Percentiles rank a stretch among this genome's conserved stretches.
phyloP scores from a whole-genome alignment of 257 asterid genomes.

The Petrea volubilis region DNA sequence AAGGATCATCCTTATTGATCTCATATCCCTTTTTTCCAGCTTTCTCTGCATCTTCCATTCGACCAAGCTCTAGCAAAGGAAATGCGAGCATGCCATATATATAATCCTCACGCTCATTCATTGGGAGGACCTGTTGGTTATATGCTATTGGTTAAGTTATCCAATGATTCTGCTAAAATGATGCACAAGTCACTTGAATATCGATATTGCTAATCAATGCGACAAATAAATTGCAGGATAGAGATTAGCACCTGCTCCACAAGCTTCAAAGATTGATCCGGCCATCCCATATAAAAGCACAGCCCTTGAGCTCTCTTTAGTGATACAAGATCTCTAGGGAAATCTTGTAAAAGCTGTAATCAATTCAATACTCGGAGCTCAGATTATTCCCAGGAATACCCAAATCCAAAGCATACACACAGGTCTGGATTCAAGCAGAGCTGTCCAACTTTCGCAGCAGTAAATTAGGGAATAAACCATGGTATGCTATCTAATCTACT shows the following conservation, averaged over 20 bases:
- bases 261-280: slow-evolving; percentile 71
- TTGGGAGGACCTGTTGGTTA: slow-evolving; percentile 63
- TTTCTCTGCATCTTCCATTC: slow-evolving; percentile 67
- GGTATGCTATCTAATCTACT: neutral
- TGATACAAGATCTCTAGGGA: slow-evolving; percentile 80
- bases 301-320: slow-evolving; percentile 84
- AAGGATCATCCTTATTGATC: slow-evolving; percentile 73
- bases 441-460: neutral
- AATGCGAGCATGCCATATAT: slow-evolving; percentile 94
- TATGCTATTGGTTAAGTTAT: slow-evolving; percentile 3
- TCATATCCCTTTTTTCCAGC: slow-evolving; percentile 78
- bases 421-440: neutral
- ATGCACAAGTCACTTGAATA: neutral
- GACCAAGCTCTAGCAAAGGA: slow-evolving; percentile 84
- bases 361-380: slow-evolving; percentile 18
- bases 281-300: slow-evolving; percentile 87
- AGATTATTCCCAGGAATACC: slow-evolving; percentile 14
- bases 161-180: neutral
- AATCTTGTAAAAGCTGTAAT: slow-evolving; percentile 67
- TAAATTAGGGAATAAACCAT: neutral
- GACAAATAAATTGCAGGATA: neutral
- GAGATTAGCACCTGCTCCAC: slow-evolving; percentile 64
- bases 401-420: neutral
- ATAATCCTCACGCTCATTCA: slow-evolving; percentile 59
- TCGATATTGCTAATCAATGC: neutral